Evolutionary conservation across 1,139 yeast species (phyloP).

Genomic region (Suhomyces choctaworum): DNA sequence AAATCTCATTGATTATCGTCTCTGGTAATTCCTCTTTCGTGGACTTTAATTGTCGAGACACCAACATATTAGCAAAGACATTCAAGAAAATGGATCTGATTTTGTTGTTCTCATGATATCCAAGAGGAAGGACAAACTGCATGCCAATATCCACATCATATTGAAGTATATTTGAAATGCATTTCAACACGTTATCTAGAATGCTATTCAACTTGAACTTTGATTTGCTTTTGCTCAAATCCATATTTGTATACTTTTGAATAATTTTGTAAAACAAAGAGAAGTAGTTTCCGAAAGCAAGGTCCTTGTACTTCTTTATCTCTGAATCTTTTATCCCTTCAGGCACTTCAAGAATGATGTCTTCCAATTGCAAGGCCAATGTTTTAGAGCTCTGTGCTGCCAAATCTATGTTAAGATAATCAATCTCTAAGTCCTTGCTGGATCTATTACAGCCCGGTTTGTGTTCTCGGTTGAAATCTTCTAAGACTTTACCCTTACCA

Average conservation of each 20-base stretch:
- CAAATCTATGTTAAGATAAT: constrained; percentile 60
- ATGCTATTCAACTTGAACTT: constrained; percentile 57
- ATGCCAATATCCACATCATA: constrained; percentile 79
- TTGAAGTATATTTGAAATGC: constrained; percentile 67
- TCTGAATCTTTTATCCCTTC: constrained; percentile 61
- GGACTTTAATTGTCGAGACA: constrained; percentile 33
- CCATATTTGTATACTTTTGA: constrained; percentile 52
- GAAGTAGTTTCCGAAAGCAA: constrained; percentile 71
- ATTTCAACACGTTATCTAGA: constrained; percentile 65
- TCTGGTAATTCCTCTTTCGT: constrained; percentile 30
- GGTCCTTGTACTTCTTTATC: constrained; percentile 56
- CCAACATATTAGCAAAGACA: constrained; percentile 69
- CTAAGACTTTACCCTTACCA: neutral
- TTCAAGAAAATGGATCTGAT: constrained; percentile 73
- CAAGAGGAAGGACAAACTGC: constrained; percentile 74
- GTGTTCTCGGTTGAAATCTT: neutral
- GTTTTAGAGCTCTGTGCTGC: constrained; percentile 67
- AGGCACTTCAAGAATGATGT: constrained; percentile 61
- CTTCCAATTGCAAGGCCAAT: constrained; percentile 54
- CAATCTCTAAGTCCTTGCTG: constrained; percentile 42
- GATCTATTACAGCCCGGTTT: constrained; percentile 4
- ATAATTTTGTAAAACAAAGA: constrained; percentile 68
- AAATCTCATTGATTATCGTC: constrained; percentile 22
- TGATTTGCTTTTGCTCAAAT: constrained; percentile 26
- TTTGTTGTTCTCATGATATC: constrained; percentile 66